Evolutionary conservation across 1,284 basidiomycete species (phyloP), one percentile per base, ranked within the genome.

Genomic region (Cutaneotrichosporon sp.): DNA sequence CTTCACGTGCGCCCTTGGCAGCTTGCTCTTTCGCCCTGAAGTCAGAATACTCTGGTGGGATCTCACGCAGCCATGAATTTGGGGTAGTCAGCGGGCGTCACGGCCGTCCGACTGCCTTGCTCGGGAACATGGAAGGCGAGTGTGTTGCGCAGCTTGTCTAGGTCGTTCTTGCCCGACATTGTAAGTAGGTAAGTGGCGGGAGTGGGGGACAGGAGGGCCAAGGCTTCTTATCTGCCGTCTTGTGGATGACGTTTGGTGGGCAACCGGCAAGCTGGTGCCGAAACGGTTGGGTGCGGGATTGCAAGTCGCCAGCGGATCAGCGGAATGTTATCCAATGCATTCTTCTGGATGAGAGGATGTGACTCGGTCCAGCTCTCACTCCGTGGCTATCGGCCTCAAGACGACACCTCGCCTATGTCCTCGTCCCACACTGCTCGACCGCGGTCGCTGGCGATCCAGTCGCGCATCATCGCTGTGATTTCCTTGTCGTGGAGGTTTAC

Each of bases 401-500:
- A 30, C 31, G 51, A 53, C 14, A 72, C 62, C 62, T 73, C 71
- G 30, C 75, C 75, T 30, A 76, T 76, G 64, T 76, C 75, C 67
- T 76, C 75, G 58, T 71, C 71, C 75, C 75, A 76, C 7, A 72
- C 65, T 52, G 64, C 63, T 14, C 51, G 13, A 0, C 73, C 75
- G 2, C 58, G 60, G 6, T 62, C 60, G 46, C 68, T 67, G 26
- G 64, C 64, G 60, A 76, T 72, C 75, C 75, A 76, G 22, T 72
- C 69, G 11, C 26, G 52, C 70, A 76, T 73, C 69, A 76, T 71
- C 65, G 63, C 62, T 2, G 67, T 69, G 42, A 73, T 70, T 53
- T 66, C 68, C 5, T 46, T 42, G 58, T 69, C 62, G 34, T 68
- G 34, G 62, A 74, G 72, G 56, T 76, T 74, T 64, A 76, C 63